These are phyloP conservation scores for Nicotiana noctiflora DNA, from an alignment of 257 asterid species.

Conservation along the genomic window DNA sequence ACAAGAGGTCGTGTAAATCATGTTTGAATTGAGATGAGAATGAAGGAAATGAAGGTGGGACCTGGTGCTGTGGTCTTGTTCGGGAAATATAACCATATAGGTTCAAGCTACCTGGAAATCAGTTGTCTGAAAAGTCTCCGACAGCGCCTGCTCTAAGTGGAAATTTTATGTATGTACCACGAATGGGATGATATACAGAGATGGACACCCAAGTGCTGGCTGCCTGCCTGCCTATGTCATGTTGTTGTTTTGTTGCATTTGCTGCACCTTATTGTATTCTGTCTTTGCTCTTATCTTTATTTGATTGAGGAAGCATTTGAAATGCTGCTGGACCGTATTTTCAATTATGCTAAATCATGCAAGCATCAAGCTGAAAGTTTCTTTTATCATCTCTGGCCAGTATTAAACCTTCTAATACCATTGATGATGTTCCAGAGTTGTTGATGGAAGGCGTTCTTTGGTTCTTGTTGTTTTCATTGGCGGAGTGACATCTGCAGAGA, in stretches of 20 bases:
- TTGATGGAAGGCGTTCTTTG: constrained; percentile 80
- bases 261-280: background rate
- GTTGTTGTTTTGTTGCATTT: background rate
- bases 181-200: background rate
- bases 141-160: background rate
- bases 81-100: too few species aligned
- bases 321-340: background rate
- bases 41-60: background rate
- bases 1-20: background rate
- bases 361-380: background rate
- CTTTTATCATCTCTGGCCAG: background rate
- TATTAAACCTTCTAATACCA: background rate
- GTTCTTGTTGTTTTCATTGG: constrained; percentile 95
- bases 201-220: background rate
- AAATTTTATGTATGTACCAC: background rate
- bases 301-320: background rate
- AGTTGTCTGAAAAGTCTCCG: background rate
- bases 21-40: background rate
- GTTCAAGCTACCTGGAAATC: background rate
- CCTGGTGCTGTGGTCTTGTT: too few species aligned
- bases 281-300: background rate
- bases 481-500: constrained; percentile 96
- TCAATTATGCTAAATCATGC: background rate
- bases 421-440: constrained; percentile 42
- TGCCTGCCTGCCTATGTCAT: background rate